Evolutionary conservation across 768 basidiomycete species (phyloP).

Genomic region (Mycena indigotica): DNA sequence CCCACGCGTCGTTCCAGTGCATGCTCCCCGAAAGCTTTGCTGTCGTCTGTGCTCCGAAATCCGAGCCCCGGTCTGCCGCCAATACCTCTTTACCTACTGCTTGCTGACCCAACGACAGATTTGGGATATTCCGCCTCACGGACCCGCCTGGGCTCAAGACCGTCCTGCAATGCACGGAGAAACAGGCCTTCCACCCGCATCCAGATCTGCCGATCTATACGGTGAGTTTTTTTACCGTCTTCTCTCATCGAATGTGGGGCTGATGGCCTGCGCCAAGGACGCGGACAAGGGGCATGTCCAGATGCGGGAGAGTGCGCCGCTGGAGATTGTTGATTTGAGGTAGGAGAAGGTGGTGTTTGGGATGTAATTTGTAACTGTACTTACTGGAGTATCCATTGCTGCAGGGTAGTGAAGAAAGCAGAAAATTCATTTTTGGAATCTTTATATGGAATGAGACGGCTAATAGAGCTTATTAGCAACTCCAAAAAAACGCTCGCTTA

Average conservation of each 20-base stretch:
- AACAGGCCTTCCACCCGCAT: slow-evolving; percentile 86
- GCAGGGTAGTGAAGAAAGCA: too few species aligned
- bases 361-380: background rate
- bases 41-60: slow-evolving; percentile 85
- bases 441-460: too few species aligned
- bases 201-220: slow-evolving; percentile 84
- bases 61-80: slow-evolving; percentile 64
- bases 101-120: slow-evolving; percentile 42
- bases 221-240: slow-evolving; percentile 45
- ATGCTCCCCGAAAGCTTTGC: slow-evolving; percentile 94
- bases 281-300: slow-evolving; percentile 85
- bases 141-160: slow-evolving; percentile 82
- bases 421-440: too few species aligned
- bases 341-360: slow-evolving; percentile 7
- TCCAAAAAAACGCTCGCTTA: too few species aligned
- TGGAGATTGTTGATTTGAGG: slow-evolving; percentile 88
- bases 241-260: background rate
- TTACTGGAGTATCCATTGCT: too few species aligned
- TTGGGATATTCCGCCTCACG: slow-evolving; percentile 88
- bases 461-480: too few species aligned
- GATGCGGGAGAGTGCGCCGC: slow-evolving; percentile 60
- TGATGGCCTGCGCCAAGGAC: slow-evolving; percentile 48
- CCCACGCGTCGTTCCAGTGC: slow-evolving; percentile 84
- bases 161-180: slow-evolving; percentile 65
- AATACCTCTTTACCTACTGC: slow-evolving; percentile 7